These are phyloP conservation scores for Talaromyces ruber DNA, from an alignment of 495 filamentous ascomycete genomes.

Conservation along the genomic window DNA sequence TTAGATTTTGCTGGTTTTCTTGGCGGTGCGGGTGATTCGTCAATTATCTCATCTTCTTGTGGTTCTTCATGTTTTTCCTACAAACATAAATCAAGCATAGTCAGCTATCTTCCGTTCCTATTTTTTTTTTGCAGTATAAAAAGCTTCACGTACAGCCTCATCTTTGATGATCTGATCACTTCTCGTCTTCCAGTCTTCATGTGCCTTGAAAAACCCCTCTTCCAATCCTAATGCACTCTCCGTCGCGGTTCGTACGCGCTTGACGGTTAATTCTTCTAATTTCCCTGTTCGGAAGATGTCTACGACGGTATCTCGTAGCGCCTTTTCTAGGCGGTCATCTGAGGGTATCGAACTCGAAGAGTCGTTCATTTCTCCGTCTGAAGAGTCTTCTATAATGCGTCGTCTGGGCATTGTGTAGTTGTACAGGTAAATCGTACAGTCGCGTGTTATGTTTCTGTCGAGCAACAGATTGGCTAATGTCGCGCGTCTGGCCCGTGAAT, in stretches of 20 bases:
- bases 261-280: constrained; percentile 64
- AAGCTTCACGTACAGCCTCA: constrained; percentile 52
- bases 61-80: constrained; percentile 25
- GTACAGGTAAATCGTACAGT: not conserved
- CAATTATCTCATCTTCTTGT: not conserved
- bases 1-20: constrained; percentile 20
- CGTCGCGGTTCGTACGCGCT: constrained; percentile 56
- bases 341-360: constrained; percentile 15
- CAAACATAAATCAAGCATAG: constrained; percentile 2
- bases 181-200: constrained; percentile 63
- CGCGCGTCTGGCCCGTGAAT: not conserved
- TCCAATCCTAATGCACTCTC: constrained; percentile 59
- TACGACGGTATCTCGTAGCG: constrained; percentile 51
- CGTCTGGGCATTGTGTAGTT: constrained; percentile 22
- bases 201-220: constrained; percentile 58
- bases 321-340: constrained; percentile 36
- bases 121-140: not conserved
- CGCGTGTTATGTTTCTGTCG: not conserved
- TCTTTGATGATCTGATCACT: constrained; percentile 68
- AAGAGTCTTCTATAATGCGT: constrained; percentile 22
- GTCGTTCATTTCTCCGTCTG: constrained; percentile 26
- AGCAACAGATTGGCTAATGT: not conserved
- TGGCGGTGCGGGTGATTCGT: not conserved
- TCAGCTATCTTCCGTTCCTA: not conserved
- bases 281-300: constrained; percentile 48